A percentile compares a stretch with the other conserved stretches of the same genome.
phyloP scores from a whole-genome alignment of 352 stramenopile genomes.

The Proteromonas lacertae region DNA sequence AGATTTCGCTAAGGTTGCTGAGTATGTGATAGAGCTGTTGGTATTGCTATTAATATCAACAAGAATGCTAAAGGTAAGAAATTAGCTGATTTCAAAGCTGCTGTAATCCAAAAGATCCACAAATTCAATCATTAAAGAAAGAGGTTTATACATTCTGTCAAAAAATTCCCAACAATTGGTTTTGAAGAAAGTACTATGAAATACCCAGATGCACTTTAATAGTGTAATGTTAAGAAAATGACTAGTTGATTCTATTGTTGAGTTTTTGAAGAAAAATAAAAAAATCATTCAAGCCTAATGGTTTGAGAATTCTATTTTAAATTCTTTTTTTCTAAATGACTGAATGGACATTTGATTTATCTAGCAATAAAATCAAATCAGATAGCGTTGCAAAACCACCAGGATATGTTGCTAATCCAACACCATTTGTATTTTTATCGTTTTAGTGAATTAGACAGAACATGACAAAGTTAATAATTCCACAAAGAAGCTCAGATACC shows the following conservation, averaged over 20 bases:
- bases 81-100: conserved; percentile 62
- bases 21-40: conserved; percentile 6
- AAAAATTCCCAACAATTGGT: conserved; percentile 70
- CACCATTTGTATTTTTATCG: neutral
- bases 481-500: neutral
- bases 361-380: too few relatives aligned
- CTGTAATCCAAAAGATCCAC: conserved; percentile 24
- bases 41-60: conserved; percentile 50
- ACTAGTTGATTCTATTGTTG: too few relatives aligned
- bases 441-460: neutral
- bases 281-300: too few relatives aligned
- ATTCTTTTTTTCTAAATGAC: too few relatives aligned
- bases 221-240: too few relatives aligned
- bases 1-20: neutral
- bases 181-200: conserved; percentile 31
- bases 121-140: conserved; percentile 33
- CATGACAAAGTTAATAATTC: neutral
- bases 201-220: too few relatives aligned
- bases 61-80: conserved; percentile 51
- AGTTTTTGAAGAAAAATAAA: too few relatives aligned
- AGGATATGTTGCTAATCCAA: neutral
- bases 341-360: too few relatives aligned
- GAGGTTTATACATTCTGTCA: conserved; percentile 61
- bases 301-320: too few relatives aligned
- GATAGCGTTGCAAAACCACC: too few relatives aligned